These are phyloP conservation scores for California macrophylla DNA, from an alignment of 441 rosid species.

Conservation along the genomic window DNA sequence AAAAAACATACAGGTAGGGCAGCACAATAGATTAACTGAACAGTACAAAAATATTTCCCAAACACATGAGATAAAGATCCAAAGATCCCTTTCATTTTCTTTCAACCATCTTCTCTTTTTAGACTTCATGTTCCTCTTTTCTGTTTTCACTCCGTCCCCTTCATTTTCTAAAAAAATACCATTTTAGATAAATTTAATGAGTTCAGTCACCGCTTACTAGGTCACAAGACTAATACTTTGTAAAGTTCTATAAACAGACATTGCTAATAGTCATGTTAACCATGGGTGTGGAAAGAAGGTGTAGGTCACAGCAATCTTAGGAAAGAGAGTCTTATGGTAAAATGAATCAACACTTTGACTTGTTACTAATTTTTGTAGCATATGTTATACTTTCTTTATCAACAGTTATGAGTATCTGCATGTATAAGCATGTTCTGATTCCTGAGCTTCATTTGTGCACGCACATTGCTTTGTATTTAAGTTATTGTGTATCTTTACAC, in stretches of 20 bases:
- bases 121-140: conserved; percentile 1
- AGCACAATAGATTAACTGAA: neutral
- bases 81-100: neutral
- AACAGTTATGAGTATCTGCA: neutral
- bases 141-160: neutral
- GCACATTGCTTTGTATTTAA: neutral
- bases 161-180: neutral
- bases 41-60: neutral
- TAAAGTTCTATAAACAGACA: neutral
- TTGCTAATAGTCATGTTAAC: neutral
- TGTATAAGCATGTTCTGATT: neutral
- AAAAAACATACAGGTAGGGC: neutral
- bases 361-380: neutral
- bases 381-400: neutral
- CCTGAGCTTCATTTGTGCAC: neutral
- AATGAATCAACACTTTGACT: neutral
- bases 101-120: neutral
- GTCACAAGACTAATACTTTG: neutral
- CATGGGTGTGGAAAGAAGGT: neutral
- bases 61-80: neutral
- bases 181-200: neutral
- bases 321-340: neutral
- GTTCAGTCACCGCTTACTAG: neutral
- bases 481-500: neutral
- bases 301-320: neutral